Evolutionary conservation across 345 rosid species (phyloP).

Genomic region (Salix purpurea): DNA sequence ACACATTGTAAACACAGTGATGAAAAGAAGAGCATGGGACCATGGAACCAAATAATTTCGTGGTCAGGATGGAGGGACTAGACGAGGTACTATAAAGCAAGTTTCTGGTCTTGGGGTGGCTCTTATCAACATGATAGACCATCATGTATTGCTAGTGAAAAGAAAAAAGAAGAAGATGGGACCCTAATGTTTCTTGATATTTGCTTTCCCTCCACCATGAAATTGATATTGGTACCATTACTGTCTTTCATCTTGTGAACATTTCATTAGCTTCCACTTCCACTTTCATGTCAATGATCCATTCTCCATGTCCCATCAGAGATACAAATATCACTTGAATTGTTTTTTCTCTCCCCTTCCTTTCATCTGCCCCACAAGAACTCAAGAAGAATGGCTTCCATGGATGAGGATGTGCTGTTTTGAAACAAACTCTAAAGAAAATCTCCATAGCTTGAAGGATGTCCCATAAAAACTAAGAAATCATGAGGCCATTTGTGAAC

Average conservation of each 20-base stretch:
- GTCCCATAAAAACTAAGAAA: not conserved
- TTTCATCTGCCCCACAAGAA: not conserved
- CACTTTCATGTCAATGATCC: not conserved
- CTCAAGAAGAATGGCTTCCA: not conserved
- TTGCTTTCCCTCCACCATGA: not conserved
- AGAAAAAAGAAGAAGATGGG: not conserved
- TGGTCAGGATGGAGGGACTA: not conserved
- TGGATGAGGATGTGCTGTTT: not conserved
- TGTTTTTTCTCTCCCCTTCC: no score
- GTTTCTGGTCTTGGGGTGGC: not conserved
- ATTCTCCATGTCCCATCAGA: not conserved
- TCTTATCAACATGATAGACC: not conserved
- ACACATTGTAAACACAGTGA: constrained; percentile 1
- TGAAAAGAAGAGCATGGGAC: not conserved
- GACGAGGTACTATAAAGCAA: not conserved
- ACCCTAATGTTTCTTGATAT: constrained; percentile 13
- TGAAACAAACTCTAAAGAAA: not conserved
- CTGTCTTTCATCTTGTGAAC: constrained; percentile 10
- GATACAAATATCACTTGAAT: no score
- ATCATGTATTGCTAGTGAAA: not conserved
- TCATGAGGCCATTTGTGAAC: not conserved
- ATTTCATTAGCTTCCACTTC: not conserved
- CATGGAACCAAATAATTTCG: constrained; percentile 9
- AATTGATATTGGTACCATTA: not conserved
- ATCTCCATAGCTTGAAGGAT: not conserved